Conservation (phyloP, 805 yeast species). For the Pichia deserticola region DNA sequence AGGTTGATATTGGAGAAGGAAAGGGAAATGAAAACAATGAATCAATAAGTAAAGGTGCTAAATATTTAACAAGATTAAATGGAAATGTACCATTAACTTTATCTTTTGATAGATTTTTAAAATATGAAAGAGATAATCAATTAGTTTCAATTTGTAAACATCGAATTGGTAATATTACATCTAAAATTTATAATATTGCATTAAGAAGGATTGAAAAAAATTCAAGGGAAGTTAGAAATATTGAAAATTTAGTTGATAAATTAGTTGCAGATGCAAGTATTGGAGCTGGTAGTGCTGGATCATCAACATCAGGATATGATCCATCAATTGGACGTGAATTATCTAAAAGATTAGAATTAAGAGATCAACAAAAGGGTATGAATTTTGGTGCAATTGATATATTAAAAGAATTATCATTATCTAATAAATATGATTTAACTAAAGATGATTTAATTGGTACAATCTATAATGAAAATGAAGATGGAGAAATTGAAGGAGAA, state of each 20-base stretch:
- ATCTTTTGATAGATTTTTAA: slow-evolving; percentile 59
- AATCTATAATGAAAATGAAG: slow-evolving; percentile 24
- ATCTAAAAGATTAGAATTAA: slow-evolving; percentile 23
- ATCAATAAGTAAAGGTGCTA: not conserved
- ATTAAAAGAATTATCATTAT: slow-evolving; percentile 19
- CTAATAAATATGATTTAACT: slow-evolving; percentile 23
- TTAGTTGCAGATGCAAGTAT: slow-evolving; percentile 26
- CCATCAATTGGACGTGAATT: slow-evolving; percentile 21
- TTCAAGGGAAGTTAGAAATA: slow-evolving; percentile 26
- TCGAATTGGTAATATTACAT: slow-evolving; percentile 61
- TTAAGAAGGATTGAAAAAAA: slow-evolving; percentile 51
- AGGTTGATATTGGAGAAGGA: slow-evolving; percentile 6
- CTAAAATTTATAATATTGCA: slow-evolving; percentile 54
- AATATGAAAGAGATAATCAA: slow-evolving; percentile 56
- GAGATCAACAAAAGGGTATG: slow-evolving; percentile 30
- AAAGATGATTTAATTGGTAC: slow-evolving; percentile 29
- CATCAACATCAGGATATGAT: slow-evolving; percentile 20
- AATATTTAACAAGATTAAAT: slow-evolving; percentile 34
- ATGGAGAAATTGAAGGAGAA: slow-evolving; percentile 10
- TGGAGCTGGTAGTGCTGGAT: slow-evolving; percentile 10
- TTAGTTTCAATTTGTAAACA: slow-evolving; percentile 56
- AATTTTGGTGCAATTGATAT: slow-evolving; percentile 40
- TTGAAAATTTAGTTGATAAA: slow-evolving; percentile 18
- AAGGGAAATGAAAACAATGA: not conserved
- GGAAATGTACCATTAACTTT: slow-evolving; percentile 48